Base-by-base conservation (phyloP, 2,329 filamentous ascomycete genomes). In the Arthrinium phaeospermum region DNA sequence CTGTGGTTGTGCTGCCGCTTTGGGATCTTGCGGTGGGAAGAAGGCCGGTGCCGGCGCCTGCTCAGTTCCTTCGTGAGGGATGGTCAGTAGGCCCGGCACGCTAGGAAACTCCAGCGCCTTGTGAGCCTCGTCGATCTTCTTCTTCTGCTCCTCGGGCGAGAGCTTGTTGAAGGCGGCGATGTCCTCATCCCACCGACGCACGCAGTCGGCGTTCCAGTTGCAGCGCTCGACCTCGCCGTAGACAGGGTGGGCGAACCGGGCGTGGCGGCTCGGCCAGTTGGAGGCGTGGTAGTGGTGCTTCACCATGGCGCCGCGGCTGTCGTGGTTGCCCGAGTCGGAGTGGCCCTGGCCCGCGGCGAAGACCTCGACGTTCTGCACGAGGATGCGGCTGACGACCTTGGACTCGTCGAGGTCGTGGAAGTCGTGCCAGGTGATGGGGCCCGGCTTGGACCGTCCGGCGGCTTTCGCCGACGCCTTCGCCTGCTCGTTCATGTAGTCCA, bases 261-360 rank as follows among this genome's bases (percentile, higher is more conserved):
- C 91, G 78, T 94, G 92, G 3, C 85, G 85, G 70, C 87, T 88
- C 2, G 91, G 92, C 92, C 92, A 94, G 73, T 90, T 88, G 1
- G 91, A 93, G 0, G 92, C 92, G 79, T 94, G 92, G 77, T 93
- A 94, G 80, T 93, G 91, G 78, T 94, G 92, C 80, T 91, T 92
- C 34, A 94, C 91, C 1, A 94, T 84, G 1, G 92, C 92, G 27
- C 87, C 86, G 69, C 90, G 85, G 1, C 91, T 86, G 70, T 91
- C 87, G 80, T 93, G 92, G 77, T 91, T 93, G 19, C 91, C 91
- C 0, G 91, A 92, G 78, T 93, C 89, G 0, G 91, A 93, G 80
- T 94, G 92, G 16, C 92, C 92, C 79, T 93, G 91, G 16, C 92
- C 27, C 91, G n/a, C 92, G 19, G 91, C 92, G 75, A 93, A 93